phyloP scores from a whole-genome alignment of 202 grass and related monocot genomes.

The Elaeis oleifera region DNA sequence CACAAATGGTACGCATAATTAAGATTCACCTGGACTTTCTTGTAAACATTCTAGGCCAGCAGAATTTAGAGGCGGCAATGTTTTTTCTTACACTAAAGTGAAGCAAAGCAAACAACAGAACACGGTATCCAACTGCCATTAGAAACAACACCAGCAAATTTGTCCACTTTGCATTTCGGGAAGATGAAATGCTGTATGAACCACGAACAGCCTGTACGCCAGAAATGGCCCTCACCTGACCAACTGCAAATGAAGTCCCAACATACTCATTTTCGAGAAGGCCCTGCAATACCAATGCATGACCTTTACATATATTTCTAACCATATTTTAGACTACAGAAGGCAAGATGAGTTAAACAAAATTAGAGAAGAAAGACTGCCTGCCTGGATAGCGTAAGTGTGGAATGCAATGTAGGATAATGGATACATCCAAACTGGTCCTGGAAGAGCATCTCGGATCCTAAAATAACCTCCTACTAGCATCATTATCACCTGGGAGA shows the following conservation, averaged over 20 bases:
- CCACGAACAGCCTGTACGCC: conserved; percentile 76
- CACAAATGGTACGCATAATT: no score
- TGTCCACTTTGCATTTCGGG: conserved; percentile 47
- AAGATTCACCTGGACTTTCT: conserved; percentile 30
- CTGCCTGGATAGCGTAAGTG: conserved; percentile 59
- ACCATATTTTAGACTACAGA: not conserved
- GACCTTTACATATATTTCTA: not conserved
- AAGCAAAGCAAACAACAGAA: conserved; percentile 52
- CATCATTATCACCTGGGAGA: conserved; percentile 77
- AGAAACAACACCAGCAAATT: conserved; percentile 60
- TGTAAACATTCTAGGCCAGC: conserved; percentile 30
- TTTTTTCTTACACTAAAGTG: conserved; percentile 45
- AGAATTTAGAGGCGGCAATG: conserved; percentile 22
- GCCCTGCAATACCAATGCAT: conserved; percentile 37
- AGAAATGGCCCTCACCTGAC: conserved; percentile 70
- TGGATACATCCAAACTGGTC: conserved; percentile 64
- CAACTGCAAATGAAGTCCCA: conserved; percentile 72
- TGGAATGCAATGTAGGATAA: conserved; percentile 73
- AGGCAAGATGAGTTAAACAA: not conserved
- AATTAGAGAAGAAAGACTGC: not conserved
- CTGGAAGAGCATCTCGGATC: conserved; percentile 42
- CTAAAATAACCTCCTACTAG: conserved; percentile 84
- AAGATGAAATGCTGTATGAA: conserved; percentile 72
- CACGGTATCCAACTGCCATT: conserved; percentile 67
- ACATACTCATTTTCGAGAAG: conserved; percentile 90